Base-by-base conservation (phyloP, 2,329 filamentous ascomycete species). In the Fusarium avenaceum region DNA sequence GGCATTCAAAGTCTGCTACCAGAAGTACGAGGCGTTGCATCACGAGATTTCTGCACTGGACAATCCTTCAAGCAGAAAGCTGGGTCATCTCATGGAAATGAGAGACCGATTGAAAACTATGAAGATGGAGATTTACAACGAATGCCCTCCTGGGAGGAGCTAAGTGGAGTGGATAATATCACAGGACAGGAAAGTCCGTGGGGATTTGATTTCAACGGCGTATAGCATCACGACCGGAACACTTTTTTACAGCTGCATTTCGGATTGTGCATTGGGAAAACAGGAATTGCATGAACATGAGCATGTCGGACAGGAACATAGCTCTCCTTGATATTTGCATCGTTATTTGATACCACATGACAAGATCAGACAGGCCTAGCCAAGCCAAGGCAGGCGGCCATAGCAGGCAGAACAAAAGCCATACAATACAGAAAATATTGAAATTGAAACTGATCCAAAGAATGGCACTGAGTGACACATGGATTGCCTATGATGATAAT, bases 121-220 rank as follows among this genome's bases (percentile, higher is more conserved):
- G 83, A 90, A 90, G 81, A 79, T 75, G 67, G 82, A 87, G 59
- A 90, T 90, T 44, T 85, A 87, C 70, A 77, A 77, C 66, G 81
- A 83, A 75, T 80, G 75, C 74, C 78, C 74, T 55, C 78, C 67
- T 6, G 70, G 71, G 32, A 74, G 73, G 62, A 68, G 64, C 33
- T 76, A 63, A 70, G 61, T 24, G 49, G 62, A 44, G 51, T 48
- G 46, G 47, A 48, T 72, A 67, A 71, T 65, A 60, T 49, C 35
- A 57, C 50, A 53, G 63, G 58, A 57, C 35, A 48, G 59, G 44
- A 61, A 42, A 49, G 48, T 58, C 60, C 30, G 28, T 39, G 54
- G 51, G 61, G 56, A 43, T 57, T 55, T 42, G 49, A 57, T 54
- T 67, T 64, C 43, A 33, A 54, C 44, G 69, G 72, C 70, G 68